Base-by-base conservation (phyloP, 2,329 filamentous ascomycete species). In the Myotisia sp. region DNA sequence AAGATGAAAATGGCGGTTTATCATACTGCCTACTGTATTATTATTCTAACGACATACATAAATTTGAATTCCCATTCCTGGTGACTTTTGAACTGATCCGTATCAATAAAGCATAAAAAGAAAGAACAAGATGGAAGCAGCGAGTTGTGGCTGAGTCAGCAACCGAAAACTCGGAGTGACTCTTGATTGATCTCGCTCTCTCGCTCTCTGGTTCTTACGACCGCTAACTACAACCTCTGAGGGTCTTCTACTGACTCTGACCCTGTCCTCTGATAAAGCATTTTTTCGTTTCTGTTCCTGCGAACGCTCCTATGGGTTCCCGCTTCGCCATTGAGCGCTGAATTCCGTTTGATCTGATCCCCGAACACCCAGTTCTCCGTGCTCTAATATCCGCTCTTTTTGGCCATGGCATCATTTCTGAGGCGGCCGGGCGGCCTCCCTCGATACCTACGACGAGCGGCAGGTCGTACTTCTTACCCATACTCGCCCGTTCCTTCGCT, bases 341-440 rank as follows among this genome's bases (percentile, higher is more conserved):
- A 14, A 21, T 22, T 32, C 29, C 23, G 17, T 14, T 13, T n/a
- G 16, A 8, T 32, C 17, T 22, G 17, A 32, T 32, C n/a, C n/a
- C 18, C 12, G 13, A 32, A 21, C 18, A 21, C 18, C n/a, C 14
- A 14, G 8, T 22, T 32, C 19, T 13, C 18, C 13, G 9, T 14
- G 7, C 19, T 22, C 29, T n/a, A n/a, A n/a, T n/a, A 23, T 23
- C 22, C 7, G n/a, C 6, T 23, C 12, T 9, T 43, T 49, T 49
- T 54, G 59, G 64, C 54, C 58, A 80, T 80, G 76, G 74, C 74
- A 55, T 71, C 71, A 49, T 63, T 76, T 50, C 61, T 79, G 46
- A 71, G 75, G 55, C 72, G 74, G 56, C 69, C 76, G 55, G 71
- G 72, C 63, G 70, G 72, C 55, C 60, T 80, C 53, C 71, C 72